Evolutionary conservation across 1,139 yeast genomes (phyloP), one percentile per base, ranked within the genome.

Genomic region (Keqinozyma sinolaborantium): DNA sequence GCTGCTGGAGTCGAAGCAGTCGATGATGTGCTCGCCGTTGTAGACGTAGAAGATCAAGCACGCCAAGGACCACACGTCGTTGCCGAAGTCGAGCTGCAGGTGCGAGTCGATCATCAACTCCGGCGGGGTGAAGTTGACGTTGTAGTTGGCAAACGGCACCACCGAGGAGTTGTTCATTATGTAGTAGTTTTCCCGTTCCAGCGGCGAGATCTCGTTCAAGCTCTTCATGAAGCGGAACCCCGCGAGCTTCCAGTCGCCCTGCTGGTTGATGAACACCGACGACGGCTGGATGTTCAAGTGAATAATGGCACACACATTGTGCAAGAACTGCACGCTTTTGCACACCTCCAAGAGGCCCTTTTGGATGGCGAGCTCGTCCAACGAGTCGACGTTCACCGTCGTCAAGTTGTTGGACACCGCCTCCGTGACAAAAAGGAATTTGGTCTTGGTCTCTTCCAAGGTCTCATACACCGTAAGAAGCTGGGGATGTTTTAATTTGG

Each of bases 231-330:
- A 83, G 30, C 74, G 74, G 41, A 84, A 71, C 1, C 97, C 97
- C 6, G 83, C 74, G 3, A 92, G 56, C 56, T 90, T 92, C 97
- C 97, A 94, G 57, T 92, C 98, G 1, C 95, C 94, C 44, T 83
- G 88, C 25, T 77, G 80, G 43, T 84, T 90, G 16, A 92, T 72
- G 38, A 82, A 74, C 1, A 92, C 68, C 0, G 95, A 77, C 10
- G 74, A 64, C 1, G 98, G 98, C 42, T 81, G 82, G 20, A 94
- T 47, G 44, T 88, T 86, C 44, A 84, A 59, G 58, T 90, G 96
- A 11, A 86, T 83, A 20, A 79, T 74, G 13, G 79, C 73, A 16
- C 95, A 85, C 36, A 78, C 75, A 38, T 77, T 75, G 53, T 92
- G 97, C 28, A 92, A 69, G 49, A 92, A 92, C 42, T 83, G 82